phyloP scores from a whole-genome alignment of 768 basidiomycete genomes.

The Termitomyces sp. region DNA sequence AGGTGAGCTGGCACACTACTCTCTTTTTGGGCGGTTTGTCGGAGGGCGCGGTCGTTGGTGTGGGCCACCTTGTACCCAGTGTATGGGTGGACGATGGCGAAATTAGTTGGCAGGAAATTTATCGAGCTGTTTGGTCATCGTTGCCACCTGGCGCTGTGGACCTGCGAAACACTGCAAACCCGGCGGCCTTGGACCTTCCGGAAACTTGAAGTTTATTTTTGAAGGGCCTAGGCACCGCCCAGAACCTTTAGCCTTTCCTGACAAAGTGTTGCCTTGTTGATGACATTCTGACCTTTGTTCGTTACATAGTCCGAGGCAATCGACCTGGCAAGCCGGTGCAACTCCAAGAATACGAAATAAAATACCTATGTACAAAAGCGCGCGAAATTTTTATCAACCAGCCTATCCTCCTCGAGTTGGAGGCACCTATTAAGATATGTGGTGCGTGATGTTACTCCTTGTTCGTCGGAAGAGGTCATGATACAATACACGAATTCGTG shows the following conservation, averaged over 20 bases:
- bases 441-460: conserved; percentile 49
- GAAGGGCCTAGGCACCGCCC: neutral
- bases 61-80: conserved; percentile 1
- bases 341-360: conserved; percentile 98
- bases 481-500: conserved; percentile 12
- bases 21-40: neutral
- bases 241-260: neutral
- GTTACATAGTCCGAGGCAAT: conserved; percentile 84
- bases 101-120: neutral
- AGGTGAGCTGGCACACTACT: conserved; percentile 56
- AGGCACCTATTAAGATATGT: conserved; percentile 99
- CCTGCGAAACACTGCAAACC: neutral
- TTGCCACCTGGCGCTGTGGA: conserved; percentile 11
- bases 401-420: conserved; percentile 94
- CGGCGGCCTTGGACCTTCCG: neutral
- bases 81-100: neutral
- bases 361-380: conserved; percentile 97
- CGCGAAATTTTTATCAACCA: conserved; percentile 99
- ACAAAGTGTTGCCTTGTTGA: conserved; percentile 4
- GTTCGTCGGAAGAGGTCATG: conserved; percentile 14
- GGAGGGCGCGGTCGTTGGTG: neutral
- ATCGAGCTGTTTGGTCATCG: conserved; percentile 4
- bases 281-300: conserved; percentile 14
- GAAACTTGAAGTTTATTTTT: neutral
- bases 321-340: conserved; percentile 98